These are phyloP conservation scores for Nicotiana otophora DNA, from an alignment of 257 asterid species.

Conservation along the genomic window DNA sequence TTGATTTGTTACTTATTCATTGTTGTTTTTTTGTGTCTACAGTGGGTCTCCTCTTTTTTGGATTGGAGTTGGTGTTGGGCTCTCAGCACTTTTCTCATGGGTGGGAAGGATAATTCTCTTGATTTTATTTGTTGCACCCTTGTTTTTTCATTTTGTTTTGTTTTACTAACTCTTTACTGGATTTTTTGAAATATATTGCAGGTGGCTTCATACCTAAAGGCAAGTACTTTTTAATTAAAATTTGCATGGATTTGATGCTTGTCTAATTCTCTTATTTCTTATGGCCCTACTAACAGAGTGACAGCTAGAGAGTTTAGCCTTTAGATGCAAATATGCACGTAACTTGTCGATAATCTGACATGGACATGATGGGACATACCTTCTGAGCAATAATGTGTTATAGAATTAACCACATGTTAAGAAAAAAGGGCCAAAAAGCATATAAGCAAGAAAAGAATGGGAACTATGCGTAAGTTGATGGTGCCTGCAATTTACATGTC, in stretches of 20 bases:
- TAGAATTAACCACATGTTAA: not conserved
- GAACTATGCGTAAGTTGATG: not conserved
- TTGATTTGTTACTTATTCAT: not conserved
- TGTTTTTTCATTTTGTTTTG: not conserved
- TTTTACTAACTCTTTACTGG: not conserved
- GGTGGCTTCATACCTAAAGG: conserved; percentile 78
- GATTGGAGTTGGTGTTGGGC: conserved; percentile 95
- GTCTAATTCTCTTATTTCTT: conserved; percentile 1
- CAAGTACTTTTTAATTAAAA: conserved; percentile 28
- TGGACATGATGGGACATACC: not conserved
- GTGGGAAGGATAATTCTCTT: conserved; percentile 36
- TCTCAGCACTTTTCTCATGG: conserved; percentile 89
- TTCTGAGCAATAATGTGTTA: not conserved
- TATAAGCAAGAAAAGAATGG: not conserved
- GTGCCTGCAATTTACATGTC: not conserved
- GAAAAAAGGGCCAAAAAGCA: not conserved
- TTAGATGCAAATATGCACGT: not conserved
- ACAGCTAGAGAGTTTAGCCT: not conserved
- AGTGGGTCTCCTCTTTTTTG: conserved; percentile 96
- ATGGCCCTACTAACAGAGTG: not conserved
- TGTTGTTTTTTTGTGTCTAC: conserved; percentile 8
- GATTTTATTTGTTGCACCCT: not conserved
- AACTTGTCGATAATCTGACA: not conserved
- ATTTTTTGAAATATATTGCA: conserved; percentile 33
- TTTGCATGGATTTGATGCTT: conserved; percentile 7